phyloP scores from a whole-genome alignment of 2,329 filamentous ascomycete species.

The Lasiodiplodia gonubiensis region DNA sequence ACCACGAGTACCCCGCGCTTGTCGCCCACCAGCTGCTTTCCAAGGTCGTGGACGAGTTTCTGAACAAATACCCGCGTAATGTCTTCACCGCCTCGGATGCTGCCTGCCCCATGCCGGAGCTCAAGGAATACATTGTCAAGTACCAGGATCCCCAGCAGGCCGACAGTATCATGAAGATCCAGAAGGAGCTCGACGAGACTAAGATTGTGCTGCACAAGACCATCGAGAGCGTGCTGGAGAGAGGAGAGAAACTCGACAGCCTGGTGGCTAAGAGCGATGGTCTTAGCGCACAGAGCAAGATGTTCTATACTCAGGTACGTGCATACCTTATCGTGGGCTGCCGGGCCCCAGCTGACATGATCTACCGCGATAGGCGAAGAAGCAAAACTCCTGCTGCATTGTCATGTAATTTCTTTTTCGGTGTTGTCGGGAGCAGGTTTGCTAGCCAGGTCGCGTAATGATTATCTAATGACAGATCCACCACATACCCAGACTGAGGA shows the following conservation, averaged over 20 bases:
- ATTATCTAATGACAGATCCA: constrained; percentile 29
- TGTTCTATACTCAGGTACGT: constrained; percentile 84
- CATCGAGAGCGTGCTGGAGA: constrained; percentile 84
- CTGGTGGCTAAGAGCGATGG: constrained; percentile 92
- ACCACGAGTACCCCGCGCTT: constrained; percentile 64
- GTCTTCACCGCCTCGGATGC: constrained; percentile 63
- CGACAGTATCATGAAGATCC: constrained; percentile 93
- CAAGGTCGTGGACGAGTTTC: constrained; percentile 88
- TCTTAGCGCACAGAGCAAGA: constrained; percentile 90
- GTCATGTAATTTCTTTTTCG: constrained; percentile 52
- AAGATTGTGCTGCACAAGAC: constrained; percentile 98
- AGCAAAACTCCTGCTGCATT: constrained; percentile 66
- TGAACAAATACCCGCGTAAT: constrained; percentile 73
- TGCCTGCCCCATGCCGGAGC: constrained; percentile 68
- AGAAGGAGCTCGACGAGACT: constrained; percentile 95
- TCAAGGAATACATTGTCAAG: constrained; percentile 77
- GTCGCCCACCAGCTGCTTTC: constrained; percentile 86
- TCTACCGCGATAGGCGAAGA: constrained; percentile 55
- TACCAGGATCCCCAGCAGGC: constrained; percentile 90
- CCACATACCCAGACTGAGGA: constrained; percentile 28
- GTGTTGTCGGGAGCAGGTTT: constrained; percentile 23
- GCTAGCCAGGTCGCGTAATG: constrained; percentile 26
- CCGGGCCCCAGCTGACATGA: constrained; percentile 25
- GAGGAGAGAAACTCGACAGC: constrained; percentile 95
- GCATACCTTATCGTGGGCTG: background rate